phyloP scores from a whole-genome alignment of 352 stramenopile species.

The Phytophthora syringae region DNA sequence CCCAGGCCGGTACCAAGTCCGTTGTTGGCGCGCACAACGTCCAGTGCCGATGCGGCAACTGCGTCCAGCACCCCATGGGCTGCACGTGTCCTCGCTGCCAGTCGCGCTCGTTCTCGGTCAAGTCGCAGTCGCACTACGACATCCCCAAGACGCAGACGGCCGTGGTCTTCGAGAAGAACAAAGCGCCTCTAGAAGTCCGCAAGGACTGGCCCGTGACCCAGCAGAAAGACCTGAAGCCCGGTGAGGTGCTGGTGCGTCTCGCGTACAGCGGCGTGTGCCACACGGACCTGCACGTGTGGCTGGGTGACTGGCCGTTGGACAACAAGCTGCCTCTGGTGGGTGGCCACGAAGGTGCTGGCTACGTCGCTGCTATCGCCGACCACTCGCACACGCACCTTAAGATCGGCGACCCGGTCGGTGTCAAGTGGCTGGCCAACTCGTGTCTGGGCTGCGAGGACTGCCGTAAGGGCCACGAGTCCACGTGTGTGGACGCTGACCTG shows the following conservation, averaged over 20 bases:
- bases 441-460: constrained; percentile 57
- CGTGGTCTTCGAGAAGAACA: constrained; percentile 56
- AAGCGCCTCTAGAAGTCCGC: constrained; percentile 48
- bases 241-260: constrained; percentile 56
- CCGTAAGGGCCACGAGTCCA: constrained; percentile 54
- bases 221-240: constrained; percentile 46
- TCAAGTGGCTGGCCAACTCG: constrained; percentile 56
- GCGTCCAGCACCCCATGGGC: constrained; percentile 30
- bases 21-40: constrained; percentile 27
- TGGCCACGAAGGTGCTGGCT: constrained; percentile 60
- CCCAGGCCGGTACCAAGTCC: constrained; percentile 20
- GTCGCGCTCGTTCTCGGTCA: constrained; percentile 45
- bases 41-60: constrained; percentile 44
- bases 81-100: constrained; percentile 34
- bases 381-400: constrained; percentile 44
- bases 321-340: constrained; percentile 54
- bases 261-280: constrained; percentile 58
- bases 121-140: constrained; percentile 54
- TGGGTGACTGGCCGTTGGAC: constrained; percentile 43
- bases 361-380: constrained; percentile 52
- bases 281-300: constrained; percentile 56
- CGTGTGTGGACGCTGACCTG: constrained; percentile 36
- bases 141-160: constrained; percentile 66
- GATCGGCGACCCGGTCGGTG: constrained; percentile 51
- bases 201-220: constrained; percentile 58